Percentiles rank a stretch among this genome's conserved stretches.
Evolutionary conservation across 2,329 filamentous ascomycete genomes (phyloP).

Genomic region (Chrysoporthe puriensis): DNA sequence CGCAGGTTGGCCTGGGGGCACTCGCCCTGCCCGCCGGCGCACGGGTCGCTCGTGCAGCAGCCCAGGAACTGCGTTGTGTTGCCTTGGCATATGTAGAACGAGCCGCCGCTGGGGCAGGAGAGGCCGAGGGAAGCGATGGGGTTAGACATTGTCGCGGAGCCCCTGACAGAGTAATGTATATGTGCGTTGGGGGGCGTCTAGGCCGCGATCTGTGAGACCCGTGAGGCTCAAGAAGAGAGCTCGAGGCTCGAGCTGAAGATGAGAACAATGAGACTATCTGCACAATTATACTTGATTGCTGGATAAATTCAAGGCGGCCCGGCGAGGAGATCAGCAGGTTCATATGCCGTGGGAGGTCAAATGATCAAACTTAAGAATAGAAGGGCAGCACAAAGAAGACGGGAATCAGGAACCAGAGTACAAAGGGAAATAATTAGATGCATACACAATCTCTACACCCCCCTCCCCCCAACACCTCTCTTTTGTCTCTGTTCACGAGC

Average conservation of each 20-base stretch:
- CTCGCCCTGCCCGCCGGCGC: slow-evolving; percentile 35
- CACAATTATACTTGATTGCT: background rate
- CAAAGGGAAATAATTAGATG: background rate
- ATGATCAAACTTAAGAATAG: background rate
- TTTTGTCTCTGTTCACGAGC: background rate
- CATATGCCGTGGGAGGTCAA: background rate
- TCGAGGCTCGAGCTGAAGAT: background rate
- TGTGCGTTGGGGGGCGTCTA: background rate
- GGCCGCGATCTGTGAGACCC: background rate
- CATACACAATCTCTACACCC: background rate
- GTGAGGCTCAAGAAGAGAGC: background rate
- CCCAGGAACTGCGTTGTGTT: slow-evolving; percentile 42
- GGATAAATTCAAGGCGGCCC: background rate
- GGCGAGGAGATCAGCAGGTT: background rate
- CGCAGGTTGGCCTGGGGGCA: slow-evolving; percentile 39
- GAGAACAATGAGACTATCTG: background rate
- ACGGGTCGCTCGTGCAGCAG: slow-evolving; percentile 45
- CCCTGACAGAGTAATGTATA: too few relatives aligned
- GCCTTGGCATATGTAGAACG: slow-evolving; percentile 42
- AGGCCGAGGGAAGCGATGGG: slow-evolving; percentile 24
- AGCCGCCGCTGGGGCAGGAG: slow-evolving; percentile 37
- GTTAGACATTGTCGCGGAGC: slow-evolving; percentile 1
- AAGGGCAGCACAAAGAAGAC: background rate
- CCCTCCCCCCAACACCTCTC: background rate
- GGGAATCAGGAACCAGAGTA: background rate